Base-by-base conservation (phyloP, 768 basidiomycete species). In the Cytidiella melzeri region DNA sequence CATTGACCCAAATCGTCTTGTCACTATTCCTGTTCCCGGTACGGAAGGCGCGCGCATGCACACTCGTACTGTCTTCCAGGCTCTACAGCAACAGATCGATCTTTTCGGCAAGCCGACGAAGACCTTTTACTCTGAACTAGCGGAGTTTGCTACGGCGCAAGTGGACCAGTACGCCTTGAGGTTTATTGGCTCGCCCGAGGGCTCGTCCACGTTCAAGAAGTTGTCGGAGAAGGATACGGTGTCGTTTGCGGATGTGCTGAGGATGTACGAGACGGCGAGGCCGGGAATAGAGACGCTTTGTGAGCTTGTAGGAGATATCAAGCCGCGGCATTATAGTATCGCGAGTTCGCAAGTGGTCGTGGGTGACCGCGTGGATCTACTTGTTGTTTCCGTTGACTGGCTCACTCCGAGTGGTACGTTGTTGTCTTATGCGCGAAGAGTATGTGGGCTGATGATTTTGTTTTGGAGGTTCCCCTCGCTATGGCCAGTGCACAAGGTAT, bases 331-430 rank as follows among this genome's bases (percentile, higher is more conserved):
- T 67, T 99, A 99, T 68, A 95, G 92, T 66, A 99, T 99, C 61
- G 95, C 96, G 19, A 92, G 89, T 57, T 81, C 92, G 27, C 95
- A 98, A 67, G 88, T 87, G 60, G 93, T 88, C 48, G 94, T 98
- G 13, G 96, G 96, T 4, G 79, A 98, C 63, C 80, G 88, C 49
- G 93, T 99, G 6, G 95, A 99, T 66, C 72, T 99, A 24, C 72
- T 99, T 50, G 87, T 99, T 53, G 96, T 99, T 28, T 94, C 92
- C 1, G 94, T 98, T 27, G 93, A 97, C 53, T 99, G 96, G 96
- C 62, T 76, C 37, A 82, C 87, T 15, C 85, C 93, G 9, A 77
- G 70, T 58, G 94, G 94, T 92, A 60, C 66, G 79, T 73, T 15
- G n/a, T 5, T 34, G 3, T 48, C 20, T 26, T 34, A 15, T 34